Base-by-base conservation (phyloP, 441 rosid species). In the Syzygium syzygioides region DNA sequence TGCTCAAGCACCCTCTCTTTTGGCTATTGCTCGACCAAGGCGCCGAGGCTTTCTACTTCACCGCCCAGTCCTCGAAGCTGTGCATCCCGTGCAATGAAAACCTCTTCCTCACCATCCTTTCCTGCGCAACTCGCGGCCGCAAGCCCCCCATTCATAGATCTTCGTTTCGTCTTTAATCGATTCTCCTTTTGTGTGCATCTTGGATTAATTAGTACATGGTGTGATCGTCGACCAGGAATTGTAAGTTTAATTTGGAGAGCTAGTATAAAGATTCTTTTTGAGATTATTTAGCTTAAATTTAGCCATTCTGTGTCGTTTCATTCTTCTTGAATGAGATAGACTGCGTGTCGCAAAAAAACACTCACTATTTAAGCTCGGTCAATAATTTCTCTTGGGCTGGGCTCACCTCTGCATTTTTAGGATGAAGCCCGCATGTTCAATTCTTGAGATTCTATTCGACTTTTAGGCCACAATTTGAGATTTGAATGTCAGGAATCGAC, bases 51-150 rank as follows among this genome's bases (percentile, higher is more conserved):
- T 89, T 85, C 54, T 89, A 88, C 34, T 93, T 91, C 89, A 17
- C 90, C 30, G 25, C 84, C 11, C 50, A 14, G 4, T 90, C 76
- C 30, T 91, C 93, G 20, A 91, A 91, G 26, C 90, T 93, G 2
- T 86, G 88, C 87, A 94, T 94, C 90, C 95, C 94, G 32, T 92
- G 93, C 87, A 87, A 79, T 32, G 93, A 91, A 84, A 86, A 79
- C 87, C 55, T 87, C 15, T 93, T 93, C 89, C 55, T 88, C 18
- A 60, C 64, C 59, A 55, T 92, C 88, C 86, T 92, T 68, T 87
- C 66, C 17, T 86, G 48, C 19, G 88, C 54, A 5, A 66, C 41
- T 1, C 20, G 13, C 12, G 45, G 87, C 48, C 83, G 89, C 79
- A 85, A 88, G 79, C 13, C 54, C 34, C 64, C 28, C 28, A 80